Conservation (phyloP, 1,284 basidiomycete species). For the Cystobasidiaceae sp. region DNA sequence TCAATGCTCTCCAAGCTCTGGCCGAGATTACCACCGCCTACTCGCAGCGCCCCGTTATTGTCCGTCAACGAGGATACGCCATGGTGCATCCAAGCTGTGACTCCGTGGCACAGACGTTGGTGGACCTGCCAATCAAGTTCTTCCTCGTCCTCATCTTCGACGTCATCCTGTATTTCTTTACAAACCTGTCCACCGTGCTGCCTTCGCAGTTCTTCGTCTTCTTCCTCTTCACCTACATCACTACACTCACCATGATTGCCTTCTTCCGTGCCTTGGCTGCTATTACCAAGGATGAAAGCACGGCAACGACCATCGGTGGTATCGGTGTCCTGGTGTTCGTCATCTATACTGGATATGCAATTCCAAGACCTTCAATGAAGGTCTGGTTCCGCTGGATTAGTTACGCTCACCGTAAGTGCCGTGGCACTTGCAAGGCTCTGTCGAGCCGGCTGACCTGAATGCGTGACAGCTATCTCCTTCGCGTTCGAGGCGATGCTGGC, state of each 20-base stretch:
- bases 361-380: conserved; percentile 44
- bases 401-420: conserved; percentile 39
- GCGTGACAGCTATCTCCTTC: conserved; percentile 46
- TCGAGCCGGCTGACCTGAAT: conserved; percentile 56
- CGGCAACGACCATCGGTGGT: conserved; percentile 58
- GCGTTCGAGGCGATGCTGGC: conserved; percentile 51
- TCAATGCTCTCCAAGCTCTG: conserved; percentile 52
- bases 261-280: conserved; percentile 60
- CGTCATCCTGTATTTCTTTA: conserved; percentile 62
- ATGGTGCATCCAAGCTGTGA: conserved; percentile 51
- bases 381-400: conserved; percentile 44
- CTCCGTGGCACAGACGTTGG: conserved; percentile 49
- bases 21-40: conserved; percentile 68
- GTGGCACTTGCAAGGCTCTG: conserved; percentile 43
- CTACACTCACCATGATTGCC: conserved; percentile 59
- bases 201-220: conserved; percentile 61
- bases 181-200: conserved; percentile 52
- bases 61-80: conserved; percentile 57
- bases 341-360: conserved; percentile 52
- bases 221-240: conserved; percentile 57
- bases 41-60: conserved; percentile 53
- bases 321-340: conserved; percentile 51
- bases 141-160: conserved; percentile 53
- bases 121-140: conserved; percentile 54
- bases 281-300: conserved; percentile 54